Base-by-base conservation (phyloP, 306 rosid species). In the Prunus davidiana region DNA sequence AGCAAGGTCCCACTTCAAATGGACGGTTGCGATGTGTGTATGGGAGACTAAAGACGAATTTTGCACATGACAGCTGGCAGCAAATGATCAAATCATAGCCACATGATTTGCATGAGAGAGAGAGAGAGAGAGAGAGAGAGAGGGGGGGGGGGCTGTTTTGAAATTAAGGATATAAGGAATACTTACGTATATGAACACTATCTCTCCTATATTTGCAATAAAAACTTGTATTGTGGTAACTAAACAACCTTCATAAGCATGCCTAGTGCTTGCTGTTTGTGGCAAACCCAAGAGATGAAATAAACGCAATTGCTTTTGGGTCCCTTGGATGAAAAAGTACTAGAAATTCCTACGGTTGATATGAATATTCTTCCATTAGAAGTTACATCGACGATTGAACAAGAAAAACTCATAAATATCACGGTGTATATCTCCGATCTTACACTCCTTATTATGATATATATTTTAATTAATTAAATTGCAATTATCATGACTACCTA, bases 61-160 rank as follows among this genome's bases (percentile, higher is more conserved):
- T 25, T 19, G 55, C 52, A 52, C 73, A 22, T 65, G 78, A 62
- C 32, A 4, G 22, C 16, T 34, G 16, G 14, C 43, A 63, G 19
- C 12, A 63, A 28, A 34, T 18, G 69, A 18, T 64, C 69, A 43
- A 64, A 66, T 22, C 30, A 52, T 41, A 76, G 72, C 73, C 65
- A 16, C 66, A 61, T 1, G 66, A 76, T 66, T 63, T 67, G 67
- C 66, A 66, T 76, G 79, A 76, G 64, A 11, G 64, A 11, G 63
- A 57, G 63, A 57, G 30, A 57, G 63, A 20, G 63, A 56, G 63
- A 22, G 47, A 41, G 63, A 57, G 63, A 22, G 32, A 22, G 34
- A 12, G 64, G 1, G 65, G 0, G 34, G 6, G 65, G 2, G 43
- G 9, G 43, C 43, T 38, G 43, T 38, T 38, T 38, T 38, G 43